Percentiles rank a stretch among this genome's conserved stretches.
Evolutionary conservation across 306 rosid genomes (phyloP).

Genomic region (Cucurbita pepo): DNA sequence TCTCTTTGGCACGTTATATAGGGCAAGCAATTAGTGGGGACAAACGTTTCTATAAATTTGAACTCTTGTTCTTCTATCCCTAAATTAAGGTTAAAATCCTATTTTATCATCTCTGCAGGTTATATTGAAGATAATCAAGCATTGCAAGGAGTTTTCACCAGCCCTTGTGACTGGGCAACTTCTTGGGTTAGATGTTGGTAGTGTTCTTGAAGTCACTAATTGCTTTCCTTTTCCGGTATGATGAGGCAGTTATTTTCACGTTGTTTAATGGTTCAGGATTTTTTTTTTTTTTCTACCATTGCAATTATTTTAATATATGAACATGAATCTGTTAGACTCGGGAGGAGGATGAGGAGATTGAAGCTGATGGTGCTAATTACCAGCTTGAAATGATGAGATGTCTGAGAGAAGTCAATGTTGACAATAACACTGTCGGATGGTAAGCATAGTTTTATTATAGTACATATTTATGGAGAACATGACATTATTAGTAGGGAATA

Average conservation of each 20-base stretch:
- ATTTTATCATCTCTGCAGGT: constrained; percentile 25
- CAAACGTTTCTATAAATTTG: neutral
- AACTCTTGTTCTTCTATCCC: neutral
- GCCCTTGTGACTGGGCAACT: constrained; percentile 91
- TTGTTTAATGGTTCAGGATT: neutral
- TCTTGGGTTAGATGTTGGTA: constrained; percentile 95
- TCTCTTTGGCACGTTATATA: neutral
- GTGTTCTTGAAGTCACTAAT: constrained; percentile 94
- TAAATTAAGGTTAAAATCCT: neutral
- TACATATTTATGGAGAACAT: neutral
- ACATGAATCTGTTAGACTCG: constrained; percentile 29
- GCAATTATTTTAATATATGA: neutral
- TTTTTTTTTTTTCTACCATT: neutral
- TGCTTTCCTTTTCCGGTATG: constrained; percentile 94
- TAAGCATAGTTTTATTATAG: constrained; percentile 13
- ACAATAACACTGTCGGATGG: constrained; percentile 97
- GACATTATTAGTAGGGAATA: neutral
- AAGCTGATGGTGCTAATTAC: constrained; percentile 96
- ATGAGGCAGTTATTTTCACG: neutral
- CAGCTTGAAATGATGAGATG: constrained; percentile 99
- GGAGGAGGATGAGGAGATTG: constrained; percentile 95
- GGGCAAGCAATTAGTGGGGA: neutral
- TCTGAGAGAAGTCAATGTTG: constrained; percentile 96
- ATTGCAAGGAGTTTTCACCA: constrained; percentile 93
- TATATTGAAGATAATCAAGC: constrained; percentile 88